Evolutionary conservation across 2,329 filamentous ascomycete genomes (phyloP), one percentile per base, ranked within the genome.

Genomic region (Trichoderma koningiopsis): DNA sequence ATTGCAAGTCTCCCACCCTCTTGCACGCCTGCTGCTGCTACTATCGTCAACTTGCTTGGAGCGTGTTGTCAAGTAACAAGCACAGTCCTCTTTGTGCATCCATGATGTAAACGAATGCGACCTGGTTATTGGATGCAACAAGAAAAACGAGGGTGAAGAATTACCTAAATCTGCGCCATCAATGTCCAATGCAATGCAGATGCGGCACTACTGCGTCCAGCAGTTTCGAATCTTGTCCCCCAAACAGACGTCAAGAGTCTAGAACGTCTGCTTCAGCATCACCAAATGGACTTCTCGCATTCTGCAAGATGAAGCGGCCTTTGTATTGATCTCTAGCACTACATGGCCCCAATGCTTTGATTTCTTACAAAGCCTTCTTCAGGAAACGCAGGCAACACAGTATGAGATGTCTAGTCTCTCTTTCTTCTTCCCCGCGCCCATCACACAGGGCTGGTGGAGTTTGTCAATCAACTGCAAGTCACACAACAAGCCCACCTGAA

Each of bases 241-340:
- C 47, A 49, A 49, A 24, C 47, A 8, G 47, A 49, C n/a, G 4
- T 24, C 5, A 4, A 19, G 33, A 61, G 27, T 49, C 33, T 10
- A 8, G 22, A 27, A 43, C 61, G 16, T 22, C 29, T 33, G 4
- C 7, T 43, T 19, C 49, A 19, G 35, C 37, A 40, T 64, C 61
- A 55, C 61, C 61, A 64, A 24, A 64, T 64, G 33, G 16, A 10
- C 33, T 24, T 11, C 0, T 35, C 24, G 35, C 35, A 6, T 56
- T 56, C 24, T 64, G 61, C 61, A 64, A 64, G 49, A 56, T 64
- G 52, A 64, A 37, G 61, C 52, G 56, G 53, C n/a, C 29, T 14
- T 31, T 8, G 29, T 4, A 6, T 31, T 56, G 27, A 33, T 33
- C 16, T 56, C 29, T 29, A 8, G 53, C 10, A n/a, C 1, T 56